Evolutionary conservation across 176 grass and related monocot genomes (phyloP).

Genomic region (Musa acuminata): DNA sequence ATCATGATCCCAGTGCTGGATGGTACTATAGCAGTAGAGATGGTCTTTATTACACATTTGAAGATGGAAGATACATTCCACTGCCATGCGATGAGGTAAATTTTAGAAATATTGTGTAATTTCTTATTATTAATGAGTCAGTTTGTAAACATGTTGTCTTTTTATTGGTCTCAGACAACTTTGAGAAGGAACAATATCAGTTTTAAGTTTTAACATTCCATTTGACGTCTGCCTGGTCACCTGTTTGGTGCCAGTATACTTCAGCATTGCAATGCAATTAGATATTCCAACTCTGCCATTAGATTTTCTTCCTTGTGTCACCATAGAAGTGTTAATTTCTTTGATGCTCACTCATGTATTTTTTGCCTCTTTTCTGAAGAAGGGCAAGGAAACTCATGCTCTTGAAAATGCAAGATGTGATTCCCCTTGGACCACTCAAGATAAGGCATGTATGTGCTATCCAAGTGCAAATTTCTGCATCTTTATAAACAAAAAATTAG

Average conservation of each 20-base stretch:
- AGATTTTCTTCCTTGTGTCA: not conserved
- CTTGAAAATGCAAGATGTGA: conserved; percentile 25
- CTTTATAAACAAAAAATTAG: not conserved
- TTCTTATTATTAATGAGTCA: no score
- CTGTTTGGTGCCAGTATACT: not conserved
- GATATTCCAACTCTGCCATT: not conserved
- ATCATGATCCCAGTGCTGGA: conserved; percentile 64
- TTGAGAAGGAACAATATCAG: no score
- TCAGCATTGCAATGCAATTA: not conserved
- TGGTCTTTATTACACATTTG: conserved; percentile 53
- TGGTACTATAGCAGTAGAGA: conserved; percentile 80
- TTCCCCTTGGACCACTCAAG: not conserved
- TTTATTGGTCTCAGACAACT: not conserved
- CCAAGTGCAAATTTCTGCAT: not conserved
- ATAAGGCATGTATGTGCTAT: conserved; percentile 32
- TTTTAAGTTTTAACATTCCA: not conserved
- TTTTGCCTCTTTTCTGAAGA: conserved; percentile 23
- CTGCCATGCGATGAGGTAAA: conserved; percentile 29
- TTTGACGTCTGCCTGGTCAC: not conserved
- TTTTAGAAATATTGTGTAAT: conserved; percentile 9
- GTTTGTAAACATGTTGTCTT: not conserved
- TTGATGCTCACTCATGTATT: not conserved
- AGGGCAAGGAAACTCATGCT: conserved; percentile 28
- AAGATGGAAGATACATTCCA: conserved; percentile 48
- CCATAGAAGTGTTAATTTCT: not conserved